Conservation (phyloP, 2,329 filamentous ascomycete genomes). For the Scleromitrula shiraiana region DNA sequence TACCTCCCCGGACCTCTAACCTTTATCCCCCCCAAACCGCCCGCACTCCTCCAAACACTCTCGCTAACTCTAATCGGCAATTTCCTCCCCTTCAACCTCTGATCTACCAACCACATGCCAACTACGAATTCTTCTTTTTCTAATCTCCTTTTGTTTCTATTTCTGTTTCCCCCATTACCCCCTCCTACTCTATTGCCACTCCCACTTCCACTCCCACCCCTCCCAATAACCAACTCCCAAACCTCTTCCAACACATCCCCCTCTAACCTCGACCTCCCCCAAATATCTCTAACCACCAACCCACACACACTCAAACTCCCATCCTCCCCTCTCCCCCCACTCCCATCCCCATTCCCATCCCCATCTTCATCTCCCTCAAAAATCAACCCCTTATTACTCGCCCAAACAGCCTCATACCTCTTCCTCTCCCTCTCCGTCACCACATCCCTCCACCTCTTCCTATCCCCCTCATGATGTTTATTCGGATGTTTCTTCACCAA, state of each 20-base stretch:
- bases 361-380: conserved; percentile 59
- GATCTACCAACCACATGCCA: conserved; percentile 75
- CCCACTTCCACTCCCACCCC: conserved; percentile 59
- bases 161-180: too few species aligned
- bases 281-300: conserved; percentile 57
- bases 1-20: conserved; percentile 13
- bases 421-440: conserved; percentile 67
- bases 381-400: conserved; percentile 68
- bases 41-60: conserved; percentile 68
- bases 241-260: conserved; percentile 63
- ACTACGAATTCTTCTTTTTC: conserved; percentile 69
- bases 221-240: conserved; percentile 65
- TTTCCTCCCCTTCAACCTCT: conserved; percentile 71
- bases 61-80: conserved; percentile 61
- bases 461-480: conserved; percentile 67
- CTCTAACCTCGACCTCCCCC: conserved; percentile 61
- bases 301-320: conserved; percentile 14
- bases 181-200: conserved; percentile 62
- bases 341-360: conserved; percentile 61
- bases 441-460: conserved; percentile 68
- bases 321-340: conserved; percentile 60
- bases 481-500: conserved; percentile 58
- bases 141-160: too few species aligned
- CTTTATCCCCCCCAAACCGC: conserved; percentile 33
- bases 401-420: conserved; percentile 78